Base-by-base conservation (phyloP, 768 basidiomycete genomes). In the Mrakia frigida region DNA sequence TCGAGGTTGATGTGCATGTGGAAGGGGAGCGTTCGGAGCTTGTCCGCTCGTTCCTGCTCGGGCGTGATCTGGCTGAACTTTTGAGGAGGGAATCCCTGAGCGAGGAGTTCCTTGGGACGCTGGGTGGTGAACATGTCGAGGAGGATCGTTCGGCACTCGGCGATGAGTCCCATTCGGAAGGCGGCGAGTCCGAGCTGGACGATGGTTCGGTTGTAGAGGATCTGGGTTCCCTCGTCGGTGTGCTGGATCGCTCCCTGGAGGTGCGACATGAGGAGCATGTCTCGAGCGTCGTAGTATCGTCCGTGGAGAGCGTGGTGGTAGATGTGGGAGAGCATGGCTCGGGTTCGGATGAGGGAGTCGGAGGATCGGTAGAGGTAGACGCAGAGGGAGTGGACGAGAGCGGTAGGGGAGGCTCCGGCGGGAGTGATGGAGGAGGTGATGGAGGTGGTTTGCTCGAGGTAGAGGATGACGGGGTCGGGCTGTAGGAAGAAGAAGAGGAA, bases 1-100 rank as follows among this genome's bases (percentile, higher is more conserved):
- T 98, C 97, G 21, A 97, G 93, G 85, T 98, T 99, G 85, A 98
- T 94, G 84, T 99, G 97, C 91, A 98, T 92, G 84, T 99, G 97
- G 90, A 98, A 99, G 39, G 97, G 97, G 33, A 99, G 87, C 80
- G 98, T 93, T 46, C 97, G 89, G 79, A 94, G 91, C 79, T 94
- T 92, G 83, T 99, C 97, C 3, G 94, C 90, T 82, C 94, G 92
- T 83, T 99, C 97, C 84, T 99, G 97, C 83, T 99, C 97, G 1
- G 93, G 93, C 18, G 91, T 89, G 76, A 95, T 85, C 63, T 84
- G 83, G 80, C 92, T 91, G 86, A 90, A 96, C 46, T 94, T 89
- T 80, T 93, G 92, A 81, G 92, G 91, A 83, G 98, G 96, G 4
- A 96, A 91, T 41, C 95, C 94, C 82, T 99, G 97, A 0, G 96